Evolutionary conservation across 768 basidiomycete genomes (phyloP), one percentile per base, ranked within the genome.

Genomic region (Cystobasidium ongulense): DNA sequence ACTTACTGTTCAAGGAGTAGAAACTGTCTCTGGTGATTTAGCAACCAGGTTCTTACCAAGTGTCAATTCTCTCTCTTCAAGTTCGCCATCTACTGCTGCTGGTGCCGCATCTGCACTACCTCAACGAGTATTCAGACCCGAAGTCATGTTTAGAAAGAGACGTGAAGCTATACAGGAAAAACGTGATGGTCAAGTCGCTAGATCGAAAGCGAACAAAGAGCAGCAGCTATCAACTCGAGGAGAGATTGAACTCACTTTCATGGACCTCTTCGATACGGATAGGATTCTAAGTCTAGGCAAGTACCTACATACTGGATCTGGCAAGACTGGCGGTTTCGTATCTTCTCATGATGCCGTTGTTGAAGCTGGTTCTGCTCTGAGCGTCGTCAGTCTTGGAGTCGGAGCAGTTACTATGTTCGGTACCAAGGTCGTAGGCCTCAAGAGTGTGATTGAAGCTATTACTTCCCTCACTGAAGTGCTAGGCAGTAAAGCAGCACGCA

Each of bases 51-150:
- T 90, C 81, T 86, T 99, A 0, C 82, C 82, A 18, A 90, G 90
- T 0, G 85, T 85, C 63, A 89, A 88, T 10, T 33, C 35, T 2
- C n/a, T 36, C 33, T 15, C 68, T 59, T 33, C 35, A n/a, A 36
- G n/a, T 18, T 35, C 68, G n/a, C 18, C 65, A 50, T 39, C 52
- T 11, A 39, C 53, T 33, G 54, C 52, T 52, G 59, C 27, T 23
- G 59, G 67, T 11, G 53, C 68, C 10, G 68, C 68, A 25, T 71
- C 68, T 36, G 91, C 92, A 27, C 85, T 91, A 46, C 87, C 87
- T 62, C 85, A 87, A 71, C 85, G 91, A 31, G 87, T 95, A 15
- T 99, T 99, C 84, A 87, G 91, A 83, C 91, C 95, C n/a, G 90
- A 95, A 80, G 95, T 92, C 17, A 98, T 99, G 96, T 99, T 98